Evolutionary conservation across 441 rosid genomes (phyloP).

Genomic region (Adansonia grandidieri): DNA sequence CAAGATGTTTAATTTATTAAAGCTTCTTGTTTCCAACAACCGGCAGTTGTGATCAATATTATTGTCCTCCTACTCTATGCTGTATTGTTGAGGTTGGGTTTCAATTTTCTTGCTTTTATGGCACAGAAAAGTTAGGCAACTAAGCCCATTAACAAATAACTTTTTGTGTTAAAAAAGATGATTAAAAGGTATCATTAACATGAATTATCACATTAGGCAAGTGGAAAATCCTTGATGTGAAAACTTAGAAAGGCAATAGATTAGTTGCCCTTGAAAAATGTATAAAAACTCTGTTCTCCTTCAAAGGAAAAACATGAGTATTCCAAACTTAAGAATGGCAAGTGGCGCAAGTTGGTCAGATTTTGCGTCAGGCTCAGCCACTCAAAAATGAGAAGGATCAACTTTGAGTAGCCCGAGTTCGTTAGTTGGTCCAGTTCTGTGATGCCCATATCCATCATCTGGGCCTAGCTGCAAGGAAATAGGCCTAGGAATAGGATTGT

Average conservation of each 20-base stretch:
- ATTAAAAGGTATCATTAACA: background rate
- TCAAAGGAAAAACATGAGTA: too few species aligned
- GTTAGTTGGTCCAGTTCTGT: too few species aligned
- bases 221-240: too few species aligned
- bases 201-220: too few species aligned
- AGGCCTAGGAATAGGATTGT: background rate
- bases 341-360: too few species aligned
- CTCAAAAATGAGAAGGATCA: too few species aligned
- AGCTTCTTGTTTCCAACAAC: conserved; percentile 26
- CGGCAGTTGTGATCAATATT: conserved; percentile 28
- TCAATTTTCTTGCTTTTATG: background rate
- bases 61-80: background rate
- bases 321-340: too few species aligned
- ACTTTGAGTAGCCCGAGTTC: background rate
- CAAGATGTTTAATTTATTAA: conserved; percentile 8
- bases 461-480: background rate
- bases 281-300: too few species aligned
- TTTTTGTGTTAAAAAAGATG: background rate
- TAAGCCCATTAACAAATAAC: background rate
- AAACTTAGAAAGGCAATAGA: too few species aligned
- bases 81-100: background rate
- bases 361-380: too few species aligned
- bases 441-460: background rate
- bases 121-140: background rate
- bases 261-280: too few species aligned